These are phyloP conservation scores for Chiua virens DNA, from an alignment of 768 basidiomycete species.

Conservation along the genomic window DNA sequence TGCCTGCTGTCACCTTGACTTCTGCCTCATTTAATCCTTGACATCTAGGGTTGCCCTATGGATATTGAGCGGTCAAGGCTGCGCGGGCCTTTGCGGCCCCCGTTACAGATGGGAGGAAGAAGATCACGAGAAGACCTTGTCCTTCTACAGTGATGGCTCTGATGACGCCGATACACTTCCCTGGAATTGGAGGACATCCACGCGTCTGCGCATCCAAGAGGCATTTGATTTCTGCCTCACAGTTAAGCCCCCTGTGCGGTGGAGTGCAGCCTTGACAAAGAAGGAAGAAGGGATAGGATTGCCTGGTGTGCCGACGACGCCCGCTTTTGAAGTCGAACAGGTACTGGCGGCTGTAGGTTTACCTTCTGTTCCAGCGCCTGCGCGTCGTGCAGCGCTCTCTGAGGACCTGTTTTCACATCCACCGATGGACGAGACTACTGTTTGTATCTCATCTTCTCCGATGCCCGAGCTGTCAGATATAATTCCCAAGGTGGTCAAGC, in stretches of 20 bases:
- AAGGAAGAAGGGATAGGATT: conserved; percentile 29
- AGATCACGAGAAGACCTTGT: conserved; percentile 58
- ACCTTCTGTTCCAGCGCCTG: conserved; percentile 48
- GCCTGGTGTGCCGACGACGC: conserved; percentile 31
- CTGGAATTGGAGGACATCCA: conserved; percentile 80
- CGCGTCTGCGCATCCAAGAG: conserved; percentile 69
- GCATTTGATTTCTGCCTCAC: conserved; percentile 81
- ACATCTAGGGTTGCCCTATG: conserved; percentile 68
- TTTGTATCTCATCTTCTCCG: conserved; percentile 13
- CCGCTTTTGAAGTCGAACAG: conserved; percentile 51
- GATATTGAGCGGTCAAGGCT: conserved; percentile 72
- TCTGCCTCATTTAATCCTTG: not conserved
- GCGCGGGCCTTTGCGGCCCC: conserved; percentile 83
- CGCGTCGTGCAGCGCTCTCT: conserved; percentile 57
- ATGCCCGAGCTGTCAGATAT: conserved; percentile 37
- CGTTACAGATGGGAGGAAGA: conserved; percentile 85
- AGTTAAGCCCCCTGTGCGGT: conserved; percentile 35
- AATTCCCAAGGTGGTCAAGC: conserved; percentile 47
- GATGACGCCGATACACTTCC: conserved; percentile 52
- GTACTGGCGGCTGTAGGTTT: conserved; percentile 59
- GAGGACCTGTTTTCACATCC: conserved; percentile 67
- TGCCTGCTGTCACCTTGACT: not conserved
- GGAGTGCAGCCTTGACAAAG: conserved; percentile 35
- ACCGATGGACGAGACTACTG: conserved; percentile 25
- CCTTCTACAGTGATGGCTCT: conserved; percentile 46